Evolutionary conservation across 148 eudicot genomes (phyloP), one percentile per base, ranked within the genome.

Genomic region (Selenicereus undatus): DNA sequence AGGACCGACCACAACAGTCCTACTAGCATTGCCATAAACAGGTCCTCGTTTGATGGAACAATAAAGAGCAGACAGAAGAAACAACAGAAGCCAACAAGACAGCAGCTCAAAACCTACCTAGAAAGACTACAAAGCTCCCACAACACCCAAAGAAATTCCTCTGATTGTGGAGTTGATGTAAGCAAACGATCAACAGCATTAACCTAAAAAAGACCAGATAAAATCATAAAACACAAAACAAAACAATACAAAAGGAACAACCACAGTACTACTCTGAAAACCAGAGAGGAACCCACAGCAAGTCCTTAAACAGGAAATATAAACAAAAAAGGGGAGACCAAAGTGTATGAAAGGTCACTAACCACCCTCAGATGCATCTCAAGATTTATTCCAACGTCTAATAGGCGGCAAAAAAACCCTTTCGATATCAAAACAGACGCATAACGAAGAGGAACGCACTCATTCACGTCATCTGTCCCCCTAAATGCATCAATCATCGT

Each of bases 61-160:
- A 21, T 5, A 71, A 17, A 76, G 65, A 70, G 27, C 42, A 81
- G 1, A 81, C 5, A 78, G 24, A 43, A 74, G 24, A 43, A 80
- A 8, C 21, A 74, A 64, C 43, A 32, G 11, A 71, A 74, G 76
- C 66, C 71, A 75, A 85, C 2, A 85, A 66, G 43, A 22, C 78
- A 74, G 73, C 71, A 73, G n/a, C 77, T 62, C 13, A 45, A 65
- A 73, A 39, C 78, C 72, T 82, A 97, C 99, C 99, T 89, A 76
- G 99, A 91, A 76, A 97, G 95, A 66, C 89, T 84, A 88, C 99
- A 97, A 69, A 97, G 92, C 84, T 97, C 97, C 99, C 98, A 94
- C 82, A 97, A 80, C 66, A 88, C 88, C 91, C 96, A 92, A 76
- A 97, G 85, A 84, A 91, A 88, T 78, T 91, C 99, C 86, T 94